Base-by-base conservation (phyloP, 176 grass and related monocot species). In the Hyparrhenia diplandra region DNA sequence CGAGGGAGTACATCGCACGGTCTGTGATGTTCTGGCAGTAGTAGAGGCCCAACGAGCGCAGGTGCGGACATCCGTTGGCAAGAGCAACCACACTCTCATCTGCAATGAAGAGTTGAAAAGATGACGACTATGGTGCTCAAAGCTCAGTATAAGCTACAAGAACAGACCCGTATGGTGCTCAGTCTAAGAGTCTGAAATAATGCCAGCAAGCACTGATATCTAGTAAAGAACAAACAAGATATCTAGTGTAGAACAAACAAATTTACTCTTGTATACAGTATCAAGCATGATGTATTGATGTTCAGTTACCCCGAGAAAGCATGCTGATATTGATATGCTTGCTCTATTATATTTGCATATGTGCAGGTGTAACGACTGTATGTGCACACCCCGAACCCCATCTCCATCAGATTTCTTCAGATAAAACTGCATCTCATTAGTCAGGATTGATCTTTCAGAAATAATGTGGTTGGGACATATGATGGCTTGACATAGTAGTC, bases 1-100 rank as follows among this genome's bases (percentile, higher is more conserved):
- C 90, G 1, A 97, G 88, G 29, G 94, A 97, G 80, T 97, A 97
- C 88, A 97, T 97, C 35, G 94, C 94, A 11, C 88, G 84, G 24
- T 97, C 94, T 0, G 94, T 97, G 81, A 97, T 93, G 88, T 89
- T 91, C 69, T 97, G 94, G 87, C 94, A 97, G 85, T 77, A 97
- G 68, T 97, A 97, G 61, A 97, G 73, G 47, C 90, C 94, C 21
- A 97, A 78, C 0, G 94, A 89, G 60, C 86, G 84, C 21, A 97
- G 78, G 63, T 75, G 85, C 4, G 86, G 80, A 31, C 94, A 97
- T 46, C 88, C 80, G 14, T 58, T 93, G 10, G 94, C 90, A 28
- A 97, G 81, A 71, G 94, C 90, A 54, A 97, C 64, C 10, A 97
- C 94, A 28, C 94, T 97, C 72, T 97, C 94, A 69, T 97, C 94